Conservation (phyloP, 306 rosid species). For the Gleditsia sinensis region DNA sequence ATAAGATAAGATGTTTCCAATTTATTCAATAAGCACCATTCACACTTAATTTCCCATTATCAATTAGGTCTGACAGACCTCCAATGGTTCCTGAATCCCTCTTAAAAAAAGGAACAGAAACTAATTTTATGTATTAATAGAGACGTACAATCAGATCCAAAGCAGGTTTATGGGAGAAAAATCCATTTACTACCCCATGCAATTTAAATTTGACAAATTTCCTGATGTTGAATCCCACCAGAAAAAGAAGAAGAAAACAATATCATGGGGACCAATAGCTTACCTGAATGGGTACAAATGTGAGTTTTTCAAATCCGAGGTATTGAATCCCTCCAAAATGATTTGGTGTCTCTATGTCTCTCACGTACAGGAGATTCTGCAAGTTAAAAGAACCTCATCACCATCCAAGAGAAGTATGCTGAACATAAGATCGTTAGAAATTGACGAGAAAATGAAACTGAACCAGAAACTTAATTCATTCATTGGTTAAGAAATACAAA, state of each 20-base stretch:
- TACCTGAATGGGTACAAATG: conserved; percentile 93
- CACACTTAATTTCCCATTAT: background rate
- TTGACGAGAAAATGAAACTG: no score
- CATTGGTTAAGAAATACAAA: no score
- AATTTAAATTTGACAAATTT: conserved; percentile 22
- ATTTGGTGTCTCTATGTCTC: conserved; percentile 64
- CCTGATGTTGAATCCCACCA: conserved; percentile 9
- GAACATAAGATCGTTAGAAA: background rate
- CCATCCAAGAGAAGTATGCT: conserved; percentile 3
- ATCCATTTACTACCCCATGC: conserved; percentile 13
- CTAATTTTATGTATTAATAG: background rate
- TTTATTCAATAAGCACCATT: conserved; percentile 7
- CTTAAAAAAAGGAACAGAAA: background rate
- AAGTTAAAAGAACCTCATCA: conserved; percentile 38
- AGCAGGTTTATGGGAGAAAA: background rate
- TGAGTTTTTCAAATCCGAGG: conserved; percentile 90
- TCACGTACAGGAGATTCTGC: conserved; percentile 88
- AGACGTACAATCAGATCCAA: conserved; percentile 20
- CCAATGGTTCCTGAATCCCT: background rate
- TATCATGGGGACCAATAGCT: conserved; percentile 19
- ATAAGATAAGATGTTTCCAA: background rate
- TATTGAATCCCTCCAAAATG: conserved; percentile 81
- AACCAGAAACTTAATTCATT: no score
- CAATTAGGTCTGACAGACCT: background rate
- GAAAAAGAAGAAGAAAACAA: background rate